Percentiles rank a stretch among this genome's conserved stretches.
These are phyloP conservation scores for Penicillium crystallinum DNA, from an alignment of 495 filamentous ascomycete species.

Conservation along the genomic window DNA sequence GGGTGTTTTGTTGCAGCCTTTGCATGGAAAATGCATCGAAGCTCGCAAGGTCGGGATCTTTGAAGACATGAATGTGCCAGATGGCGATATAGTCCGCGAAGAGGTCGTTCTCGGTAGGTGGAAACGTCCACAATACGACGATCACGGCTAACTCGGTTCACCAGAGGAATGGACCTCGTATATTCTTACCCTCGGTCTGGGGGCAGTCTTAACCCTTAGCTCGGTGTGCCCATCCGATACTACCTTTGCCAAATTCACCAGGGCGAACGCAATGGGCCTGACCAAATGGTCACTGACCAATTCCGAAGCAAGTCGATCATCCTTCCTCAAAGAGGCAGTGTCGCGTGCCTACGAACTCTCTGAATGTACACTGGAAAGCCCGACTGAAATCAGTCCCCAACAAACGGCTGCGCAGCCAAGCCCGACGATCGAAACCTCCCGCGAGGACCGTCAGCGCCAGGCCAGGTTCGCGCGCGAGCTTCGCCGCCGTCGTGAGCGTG, in stretches of 20 bases:
- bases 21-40: slow-evolving; percentile 52
- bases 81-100: slow-evolving; percentile 48
- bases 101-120: slow-evolving; percentile 50
- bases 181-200: slow-evolving; percentile 55
- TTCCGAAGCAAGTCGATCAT: slow-evolving; percentile 42
- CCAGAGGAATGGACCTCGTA: slow-evolving; percentile 61
- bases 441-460: slow-evolving; percentile 32
- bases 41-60: slow-evolving; percentile 55
- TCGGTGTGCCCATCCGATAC: slow-evolving; percentile 39
- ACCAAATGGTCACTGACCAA: slow-evolving; percentile 52
- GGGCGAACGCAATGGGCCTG: slow-evolving; percentile 50
- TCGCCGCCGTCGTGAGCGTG: slow-evolving; percentile 12
- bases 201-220: slow-evolving; percentile 51
- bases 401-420: slow-evolving; percentile 1
- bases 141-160: slow-evolving; percentile 24
- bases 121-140: background rate
- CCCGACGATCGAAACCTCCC: slow-evolving; percentile 3
- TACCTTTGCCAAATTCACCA: slow-evolving; percentile 43
- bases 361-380: slow-evolving; percentile 18
- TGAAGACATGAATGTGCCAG: slow-evolving; percentile 40
- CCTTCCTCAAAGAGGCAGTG: slow-evolving; percentile 61
- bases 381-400: slow-evolving; percentile 1
- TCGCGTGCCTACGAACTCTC: slow-evolving; percentile 53
- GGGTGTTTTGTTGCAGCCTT: slow-evolving; percentile 50
- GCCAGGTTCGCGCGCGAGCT: slow-evolving; percentile 29